Base-by-base conservation (phyloP, 2,329 filamentous ascomycete species). In the Neonectria hederae region DNA sequence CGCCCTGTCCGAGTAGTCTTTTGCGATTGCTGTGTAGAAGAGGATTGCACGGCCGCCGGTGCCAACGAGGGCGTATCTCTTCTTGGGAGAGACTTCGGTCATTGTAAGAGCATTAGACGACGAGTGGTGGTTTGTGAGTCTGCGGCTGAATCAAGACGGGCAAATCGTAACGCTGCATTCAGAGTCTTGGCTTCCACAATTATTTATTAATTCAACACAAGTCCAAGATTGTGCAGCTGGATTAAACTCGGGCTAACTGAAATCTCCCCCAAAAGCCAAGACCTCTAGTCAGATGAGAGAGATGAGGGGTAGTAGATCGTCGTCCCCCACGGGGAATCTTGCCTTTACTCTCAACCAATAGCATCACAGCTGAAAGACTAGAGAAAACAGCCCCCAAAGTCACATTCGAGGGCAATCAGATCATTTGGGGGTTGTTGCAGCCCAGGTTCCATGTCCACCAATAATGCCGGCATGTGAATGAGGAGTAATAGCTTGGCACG, bases 1-100 rank as follows among this genome's bases (percentile, higher is more conserved):
- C 0, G 85, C 84, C 0, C 84, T 87, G 10, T 76, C 69, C 53
- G 75, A 75, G 76, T 86, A 89, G 64, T 86, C 83, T 30, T 77
- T 79, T 10, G 83, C 83, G 61, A 89, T 87, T 48, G 86, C 85
- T 1, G 82, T 83, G 78, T 88, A 89, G 77, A 86, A 89, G 80
- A 89, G 88, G 58, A 81, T 82, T n/a, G 86, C 83, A 14, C 87
- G 83, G 17, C 85, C 85, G 19, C 87, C 87, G 1, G 84, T 85
- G 71, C 87, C 87, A n/a, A 89, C 81, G 28, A 88, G 76, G 70
- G 85, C 86, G 66, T 88, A 88, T 43, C 79, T 76, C 66, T 83
- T 84, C 65, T 69, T 78, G 26, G 52, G 24, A 13, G 52, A 10
- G 21, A 11, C n/a, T 30, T 70, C 59, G 0, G 62, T 43, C 67